Evolutionary conservation across 805 yeast species (phyloP), one percentile per base, ranked within the genome.

Genomic region (Huiozyma sinensis): DNA sequence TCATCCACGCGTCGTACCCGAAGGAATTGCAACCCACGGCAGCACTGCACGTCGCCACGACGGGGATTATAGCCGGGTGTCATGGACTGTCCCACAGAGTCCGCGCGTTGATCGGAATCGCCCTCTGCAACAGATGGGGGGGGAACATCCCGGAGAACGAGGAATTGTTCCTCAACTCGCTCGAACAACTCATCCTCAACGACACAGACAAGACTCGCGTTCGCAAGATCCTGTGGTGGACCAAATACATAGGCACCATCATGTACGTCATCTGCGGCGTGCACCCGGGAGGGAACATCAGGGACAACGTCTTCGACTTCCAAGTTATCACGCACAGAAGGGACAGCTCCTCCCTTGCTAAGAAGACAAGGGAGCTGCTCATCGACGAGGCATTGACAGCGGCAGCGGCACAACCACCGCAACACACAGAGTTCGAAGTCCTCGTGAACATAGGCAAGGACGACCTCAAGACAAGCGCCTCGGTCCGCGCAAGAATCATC

Each of bases 71-170:
- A 42, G 80, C 89, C 0, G 87, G 88, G 0, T 72, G 82, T 4
- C 86, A 81, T 58, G 92, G 90, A 6, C 61, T 83, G 39, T 76
- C 86, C 1, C 90, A 83, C 57, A 71, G 79, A 50, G 77, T 77
- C 2, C 66, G 89, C 44, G 87, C 86, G 0, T 62, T 83, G 40
- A 71, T 82, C 9, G 90, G 90, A 0, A 72, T 83, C 30, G 84
- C 87, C 2, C 65, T 83, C 28, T 79, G 87, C 63, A 85, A 81
- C 52, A 68, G 92, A 50, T 83, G 90, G 90, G 90, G 90, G 33
- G 86, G 83, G 4, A 87, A 81, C 49, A 65, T 82, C 10, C 83
- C 86, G 11, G 76, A 73, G 36, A 62, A 66, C 39, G 80, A 77
- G 49, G 73, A 69, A 44, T 58, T 50, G 17, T 72, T 68, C 52